Percentiles rank a stretch among this genome's conserved stretches.
Evolutionary conservation across 139 green algal genomes (phyloP).

Genomic region (Micractinium sp.): DNA sequence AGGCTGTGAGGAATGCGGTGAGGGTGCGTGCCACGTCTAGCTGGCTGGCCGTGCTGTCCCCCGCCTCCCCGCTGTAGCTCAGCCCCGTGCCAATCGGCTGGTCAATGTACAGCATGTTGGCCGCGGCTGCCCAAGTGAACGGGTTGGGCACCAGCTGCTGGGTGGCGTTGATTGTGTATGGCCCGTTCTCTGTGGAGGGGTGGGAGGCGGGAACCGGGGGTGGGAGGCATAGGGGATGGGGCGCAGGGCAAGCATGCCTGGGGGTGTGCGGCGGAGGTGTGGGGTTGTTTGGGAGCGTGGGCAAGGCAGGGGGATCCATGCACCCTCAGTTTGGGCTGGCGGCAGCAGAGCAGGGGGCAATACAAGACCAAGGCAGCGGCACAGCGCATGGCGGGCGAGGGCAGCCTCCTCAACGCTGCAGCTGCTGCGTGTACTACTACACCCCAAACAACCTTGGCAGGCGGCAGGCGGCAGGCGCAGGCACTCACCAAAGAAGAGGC

Average conservation of each 20-base stretch:
- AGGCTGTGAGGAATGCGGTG: neutral
- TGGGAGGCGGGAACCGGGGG: neutral
- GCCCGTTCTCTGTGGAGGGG: neutral
- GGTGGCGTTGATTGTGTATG: neutral
- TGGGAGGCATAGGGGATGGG: neutral
- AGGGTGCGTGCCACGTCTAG: conserved; percentile 10
- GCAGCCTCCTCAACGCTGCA: neutral
- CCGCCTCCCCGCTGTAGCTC: neutral
- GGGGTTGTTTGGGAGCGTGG: neutral
- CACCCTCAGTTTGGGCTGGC: neutral
- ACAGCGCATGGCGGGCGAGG: neutral
- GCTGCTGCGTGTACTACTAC: neutral
- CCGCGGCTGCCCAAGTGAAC: neutral
- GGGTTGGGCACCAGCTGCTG: conserved; percentile 1
- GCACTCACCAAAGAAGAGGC: conserved; percentile 4
- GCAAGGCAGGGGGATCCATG: neutral
- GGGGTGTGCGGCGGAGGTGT: too few relatives aligned
- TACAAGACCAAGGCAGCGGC: neutral
- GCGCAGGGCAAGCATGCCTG: neutral
- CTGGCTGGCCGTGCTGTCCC: neutral
- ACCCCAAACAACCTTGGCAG: neutral
- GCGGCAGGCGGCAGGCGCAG: neutral
- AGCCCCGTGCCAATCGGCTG: conserved; percentile 12
- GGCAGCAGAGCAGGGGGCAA: neutral
- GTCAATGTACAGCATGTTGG: conserved; percentile 11